Evolutionary conservation across 768 basidiomycete genomes (phyloP).

Genomic region (Collybia mongolica): DNA sequence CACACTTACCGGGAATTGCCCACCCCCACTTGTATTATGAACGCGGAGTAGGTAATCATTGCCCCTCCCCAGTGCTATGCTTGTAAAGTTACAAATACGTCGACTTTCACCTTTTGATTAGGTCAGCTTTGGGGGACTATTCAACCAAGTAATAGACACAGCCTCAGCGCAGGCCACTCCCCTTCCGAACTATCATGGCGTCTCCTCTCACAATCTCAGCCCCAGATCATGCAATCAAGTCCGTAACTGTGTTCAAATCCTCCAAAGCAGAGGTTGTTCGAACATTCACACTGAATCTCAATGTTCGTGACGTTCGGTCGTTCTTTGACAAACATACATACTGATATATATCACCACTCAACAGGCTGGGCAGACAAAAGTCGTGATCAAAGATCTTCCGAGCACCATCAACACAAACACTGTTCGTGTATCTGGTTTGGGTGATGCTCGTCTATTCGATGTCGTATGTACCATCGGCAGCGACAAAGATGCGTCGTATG

Average conservation of each 20-base stretch:
- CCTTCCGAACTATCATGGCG: neutral
- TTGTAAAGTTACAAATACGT: too few species aligned
- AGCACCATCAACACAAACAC: slow-evolving; percentile 50
- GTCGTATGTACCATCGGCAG: slow-evolving; percentile 45
- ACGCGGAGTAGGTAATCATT: too few species aligned
- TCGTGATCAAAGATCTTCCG: slow-evolving; percentile 49
- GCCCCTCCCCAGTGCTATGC: too few species aligned
- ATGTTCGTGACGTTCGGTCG: slow-evolving; percentile 32
- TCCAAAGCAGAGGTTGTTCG: slow-evolving; percentile 56
- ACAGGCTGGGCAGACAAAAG: slow-evolving; percentile 53
- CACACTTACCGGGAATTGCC: too few species aligned
- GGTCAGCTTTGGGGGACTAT: too few species aligned
- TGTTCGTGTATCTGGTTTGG: slow-evolving; percentile 51
- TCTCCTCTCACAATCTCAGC: slow-evolving; percentile 22
- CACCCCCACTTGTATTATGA: too few species aligned
- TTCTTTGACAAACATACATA: neutral
- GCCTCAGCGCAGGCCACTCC: too few species aligned
- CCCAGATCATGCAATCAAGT: slow-evolving; percentile 45
- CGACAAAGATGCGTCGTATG: slow-evolving; percentile 15
- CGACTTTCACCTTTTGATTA: too few species aligned
- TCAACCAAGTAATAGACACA: too few species aligned
- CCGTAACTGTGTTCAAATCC: slow-evolving; percentile 58
- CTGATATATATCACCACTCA: slow-evolving; percentile 1
- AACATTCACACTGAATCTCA: slow-evolving; percentile 43
- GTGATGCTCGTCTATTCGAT: slow-evolving; percentile 49